phyloP scores from a whole-genome alignment of 257 asterid genomes.

The Penstemon eatonii region DNA sequence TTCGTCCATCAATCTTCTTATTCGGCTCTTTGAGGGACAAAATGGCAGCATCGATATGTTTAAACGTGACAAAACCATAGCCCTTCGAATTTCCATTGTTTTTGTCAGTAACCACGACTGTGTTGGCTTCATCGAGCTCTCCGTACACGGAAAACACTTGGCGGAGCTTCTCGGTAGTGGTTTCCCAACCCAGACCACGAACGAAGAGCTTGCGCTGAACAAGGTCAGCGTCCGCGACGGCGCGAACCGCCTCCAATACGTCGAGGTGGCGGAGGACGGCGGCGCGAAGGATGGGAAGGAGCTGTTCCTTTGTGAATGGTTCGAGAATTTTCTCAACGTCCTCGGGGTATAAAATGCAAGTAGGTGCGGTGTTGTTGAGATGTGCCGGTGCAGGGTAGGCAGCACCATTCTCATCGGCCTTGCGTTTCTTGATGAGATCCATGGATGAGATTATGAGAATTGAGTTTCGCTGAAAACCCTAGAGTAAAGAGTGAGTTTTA shows the following conservation, averaged over 20 bases:
- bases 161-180: conserved; percentile 81
- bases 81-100: conserved; percentile 77
- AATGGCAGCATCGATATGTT: conserved; percentile 79
- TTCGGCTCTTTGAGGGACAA: conserved; percentile 77
- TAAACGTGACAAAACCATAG: conserved; percentile 83
- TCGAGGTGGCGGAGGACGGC: conserved; percentile 80
- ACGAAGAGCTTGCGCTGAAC: conserved; percentile 79
- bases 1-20: conserved; percentile 93
- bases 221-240: conserved; percentile 82
- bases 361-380: conserved; percentile 20
- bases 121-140: conserved; percentile 83
- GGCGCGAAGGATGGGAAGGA: conserved; percentile 69
- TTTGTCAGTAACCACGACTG: conserved; percentile 82
- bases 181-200: conserved; percentile 98
- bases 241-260: conserved; percentile 66
- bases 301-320: conserved; percentile 76
- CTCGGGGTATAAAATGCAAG: conserved; percentile 54
- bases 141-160: conserved; percentile 68
- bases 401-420: conserved; percentile 81
- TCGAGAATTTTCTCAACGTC: conserved; percentile 84
- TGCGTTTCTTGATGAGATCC: conserved; percentile 91
- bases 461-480: not conserved
- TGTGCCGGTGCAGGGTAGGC: conserved; percentile 43
- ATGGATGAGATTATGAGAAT: conserved; percentile 26
- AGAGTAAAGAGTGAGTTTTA: too few species aligned